These are phyloP conservation scores for Agaricus blazei DNA, from an alignment of 768 basidiomycete species.

Conservation along the genomic window DNA sequence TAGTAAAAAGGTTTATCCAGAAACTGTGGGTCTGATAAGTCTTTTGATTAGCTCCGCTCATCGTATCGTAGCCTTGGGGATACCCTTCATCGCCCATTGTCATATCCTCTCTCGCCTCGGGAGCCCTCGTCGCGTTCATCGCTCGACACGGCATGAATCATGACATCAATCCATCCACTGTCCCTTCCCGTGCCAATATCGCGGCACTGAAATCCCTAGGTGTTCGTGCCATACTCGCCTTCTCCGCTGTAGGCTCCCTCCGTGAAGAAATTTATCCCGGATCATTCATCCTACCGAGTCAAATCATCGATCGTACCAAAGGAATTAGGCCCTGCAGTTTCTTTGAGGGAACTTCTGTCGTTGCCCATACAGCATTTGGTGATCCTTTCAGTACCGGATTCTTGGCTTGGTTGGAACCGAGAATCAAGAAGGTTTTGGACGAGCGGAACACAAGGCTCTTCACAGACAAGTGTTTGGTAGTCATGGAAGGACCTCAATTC, in stretches of 20 bases:
- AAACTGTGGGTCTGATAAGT: conserved; percentile 53
- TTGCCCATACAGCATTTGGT: conserved; percentile 92
- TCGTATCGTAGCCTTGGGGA: conserved; percentile 77
- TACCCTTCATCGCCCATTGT: conserved; percentile 85
- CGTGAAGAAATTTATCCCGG: conserved; percentile 92
- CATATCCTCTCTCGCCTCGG: conserved; percentile 85
- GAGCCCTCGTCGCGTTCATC: conserved; percentile 80
- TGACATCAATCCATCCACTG: conserved; percentile 69
- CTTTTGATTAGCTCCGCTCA: background rate
- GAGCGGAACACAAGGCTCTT: conserved; percentile 61
- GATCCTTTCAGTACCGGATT: conserved; percentile 79
- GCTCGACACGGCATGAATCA: conserved; percentile 88
- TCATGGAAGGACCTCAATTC: conserved; percentile 98
- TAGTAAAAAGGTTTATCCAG: conserved; percentile 72
- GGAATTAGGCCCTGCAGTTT: conserved; percentile 84
- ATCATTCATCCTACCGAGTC: conserved; percentile 80
- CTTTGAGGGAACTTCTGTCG: conserved; percentile 77
- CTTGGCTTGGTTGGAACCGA: conserved; percentile 57
- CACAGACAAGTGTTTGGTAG: conserved; percentile 80
- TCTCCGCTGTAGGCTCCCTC: conserved; percentile 93
- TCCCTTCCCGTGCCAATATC: conserved; percentile 90
- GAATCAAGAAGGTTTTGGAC: conserved; percentile 59
- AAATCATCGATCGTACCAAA: conserved; percentile 97
- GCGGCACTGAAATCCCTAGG: conserved; percentile 92
- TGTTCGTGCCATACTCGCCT: conserved; percentile 84